Evolutionary conservation across 2,329 filamentous ascomycete species (phyloP), one percentile per base, ranked within the genome.

Genomic region (Canariomyces notabilis): DNA sequence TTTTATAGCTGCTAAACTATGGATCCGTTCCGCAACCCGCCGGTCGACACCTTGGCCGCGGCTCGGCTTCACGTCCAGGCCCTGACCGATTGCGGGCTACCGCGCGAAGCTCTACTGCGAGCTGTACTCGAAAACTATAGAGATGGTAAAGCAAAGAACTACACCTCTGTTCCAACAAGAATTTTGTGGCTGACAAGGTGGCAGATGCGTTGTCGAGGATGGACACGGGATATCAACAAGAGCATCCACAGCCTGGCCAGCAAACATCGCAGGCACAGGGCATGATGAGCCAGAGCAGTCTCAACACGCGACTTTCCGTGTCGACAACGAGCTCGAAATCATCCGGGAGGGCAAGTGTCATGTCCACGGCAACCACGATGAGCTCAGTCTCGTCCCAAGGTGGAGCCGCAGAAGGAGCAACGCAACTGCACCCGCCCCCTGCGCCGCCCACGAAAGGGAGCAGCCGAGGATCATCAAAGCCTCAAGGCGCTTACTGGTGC

Each of bases 401-500:
- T 5, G 48, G 33, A 8, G 19, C 19, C 19, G 48, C 50, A 8
- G 54, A 56, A 4, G 47, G 52, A 38, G 48, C 51, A 32, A 36
- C 54, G 37, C 44, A 42, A 9, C 42, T 43, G 16, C 42, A 50
- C 18, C 22, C 48, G 42, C 46, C 51, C 33, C 68, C 22, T 70
- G 73, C 54, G 70, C 74, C 35, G 32, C 59, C 69, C 32, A 60
- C 67, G 21, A 59, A 57, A 50, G 55, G 56, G 48, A 58, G 54
- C 48, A 58, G 61, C 34, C 53, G 60, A 5, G 55, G 63, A n/a
- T 59, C 66, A n/a, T 64, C 62, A 37, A 63, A 64, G 32, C 57
- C 56, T 5, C 59, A 67, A 19, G 74, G 76, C 51, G 71, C 75
- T 21, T 77, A 77, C 61, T 77, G 74, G 74, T 77, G 74, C 57